phyloP scores from a whole-genome alignment of 768 basidiomycete species.

The Leucocoprinus birnbaumii region DNA sequence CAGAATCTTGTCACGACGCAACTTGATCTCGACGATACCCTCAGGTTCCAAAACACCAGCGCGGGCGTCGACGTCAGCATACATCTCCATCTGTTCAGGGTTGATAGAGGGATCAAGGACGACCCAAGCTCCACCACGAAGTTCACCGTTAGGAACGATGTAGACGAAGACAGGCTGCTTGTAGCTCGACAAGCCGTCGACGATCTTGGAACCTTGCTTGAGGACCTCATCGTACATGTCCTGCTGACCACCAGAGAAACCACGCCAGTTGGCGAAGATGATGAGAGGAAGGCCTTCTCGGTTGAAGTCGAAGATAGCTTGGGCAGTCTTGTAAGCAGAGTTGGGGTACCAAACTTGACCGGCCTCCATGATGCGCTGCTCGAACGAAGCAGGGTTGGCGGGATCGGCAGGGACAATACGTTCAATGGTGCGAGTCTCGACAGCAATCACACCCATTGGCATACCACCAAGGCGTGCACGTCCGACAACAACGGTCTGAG shows the following conservation, averaged over 20 bases:
- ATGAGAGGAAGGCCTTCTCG: conserved; percentile 95
- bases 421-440: conserved; percentile 96
- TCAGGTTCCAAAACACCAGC: conserved; percentile 97
- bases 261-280: conserved; percentile 99
- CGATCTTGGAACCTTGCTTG: conserved; percentile 97
- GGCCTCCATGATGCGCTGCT: conserved; percentile 99
- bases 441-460: conserved; percentile 96
- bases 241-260: conserved; percentile 99
- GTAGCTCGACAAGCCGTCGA: conserved; percentile 95
- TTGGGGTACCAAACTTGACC: conserved; percentile 99
- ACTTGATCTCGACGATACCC: conserved; percentile 96
- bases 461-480: conserved; percentile 96
- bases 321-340: conserved; percentile 98
- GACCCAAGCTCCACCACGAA: conserved; percentile 99
- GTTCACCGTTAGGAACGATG: conserved; percentile 96
- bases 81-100: conserved; percentile 98
- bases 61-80: conserved; percentile 92
- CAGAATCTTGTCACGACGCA: conserved; percentile 92
- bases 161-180: conserved; percentile 98
- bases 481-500: conserved; percentile 97
- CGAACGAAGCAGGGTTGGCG: conserved; percentile 93
- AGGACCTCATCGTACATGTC: conserved; percentile 98
- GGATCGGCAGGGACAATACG: conserved; percentile 96
- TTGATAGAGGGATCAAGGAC: conserved; percentile 99
- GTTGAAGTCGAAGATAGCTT: conserved; percentile 98